These are phyloP conservation scores for Trypanosoma avium DNA, from an alignment of 208 protist genomes.

Conservation along the genomic window DNA sequence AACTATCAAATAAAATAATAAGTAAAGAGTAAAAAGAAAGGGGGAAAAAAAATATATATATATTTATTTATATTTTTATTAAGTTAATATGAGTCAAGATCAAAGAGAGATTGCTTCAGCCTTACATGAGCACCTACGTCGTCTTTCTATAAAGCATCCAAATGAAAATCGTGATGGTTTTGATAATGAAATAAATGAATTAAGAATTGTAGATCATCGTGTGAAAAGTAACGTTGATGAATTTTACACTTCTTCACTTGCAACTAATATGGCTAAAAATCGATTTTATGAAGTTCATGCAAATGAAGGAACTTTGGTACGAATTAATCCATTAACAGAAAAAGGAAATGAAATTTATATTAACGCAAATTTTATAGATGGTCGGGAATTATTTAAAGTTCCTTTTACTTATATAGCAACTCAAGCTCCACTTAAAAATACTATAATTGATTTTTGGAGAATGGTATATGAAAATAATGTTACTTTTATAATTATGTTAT, in stretches of 20 bases:
- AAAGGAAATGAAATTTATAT: constrained; percentile 70
- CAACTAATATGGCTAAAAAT: constrained; percentile 71
- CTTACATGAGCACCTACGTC: constrained; percentile 31
- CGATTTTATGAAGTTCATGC: constrained; percentile 70
- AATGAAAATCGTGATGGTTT: constrained; percentile 50
- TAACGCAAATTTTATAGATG: constrained; percentile 90
- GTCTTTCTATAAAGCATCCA: constrained; percentile 25
- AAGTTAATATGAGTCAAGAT: constrained; percentile 41
- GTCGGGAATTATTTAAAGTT: constrained; percentile 47
- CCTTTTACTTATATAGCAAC: constrained; percentile 91
- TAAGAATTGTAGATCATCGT: constrained; percentile 55
- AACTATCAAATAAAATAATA: too few relatives aligned
- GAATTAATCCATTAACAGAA: constrained; percentile 26
- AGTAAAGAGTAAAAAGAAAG: too few relatives aligned
- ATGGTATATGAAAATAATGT: constrained; percentile 86
- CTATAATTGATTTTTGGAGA: constrained; percentile 87
- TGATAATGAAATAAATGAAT: constrained; percentile 55
- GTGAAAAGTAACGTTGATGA: constrained; percentile 68
- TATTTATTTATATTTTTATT: too few relatives aligned
- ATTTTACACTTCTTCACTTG: constrained; percentile 65
- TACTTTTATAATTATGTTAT: constrained; percentile 86
- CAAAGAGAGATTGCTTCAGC: constrained; percentile 25
- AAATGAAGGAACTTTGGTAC: constrained; percentile 72
- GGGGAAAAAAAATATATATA: too few relatives aligned
- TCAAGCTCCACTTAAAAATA: constrained; percentile 84